A percentile compares a stretch with the other conserved stretches of the same genome.
Conservation (phyloP, 1,139 yeast species). For the Arxiozyma telluris region DNA sequence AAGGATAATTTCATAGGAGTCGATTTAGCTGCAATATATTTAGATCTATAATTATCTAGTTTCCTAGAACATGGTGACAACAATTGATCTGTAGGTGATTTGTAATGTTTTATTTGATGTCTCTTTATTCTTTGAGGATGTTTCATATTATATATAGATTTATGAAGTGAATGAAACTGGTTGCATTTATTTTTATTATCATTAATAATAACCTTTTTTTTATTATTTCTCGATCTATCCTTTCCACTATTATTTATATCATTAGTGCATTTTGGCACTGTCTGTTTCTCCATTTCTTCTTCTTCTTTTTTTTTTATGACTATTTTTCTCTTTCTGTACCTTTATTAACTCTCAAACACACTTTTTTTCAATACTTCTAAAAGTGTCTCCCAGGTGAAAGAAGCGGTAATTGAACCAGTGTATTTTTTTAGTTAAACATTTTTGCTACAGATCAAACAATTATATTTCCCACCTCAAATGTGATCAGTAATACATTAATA, state of each 20-base stretch:
- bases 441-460: too few relatives aligned
- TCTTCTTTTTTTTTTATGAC: too few relatives aligned
- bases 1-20: constrained; percentile 27
- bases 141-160: background rate
- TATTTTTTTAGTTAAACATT: too few relatives aligned
- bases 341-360: too few relatives aligned
- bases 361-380: too few relatives aligned
- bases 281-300: background rate
- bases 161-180: background rate
- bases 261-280: background rate
- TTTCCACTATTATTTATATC: background rate
- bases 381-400: too few relatives aligned
- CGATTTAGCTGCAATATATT: constrained; percentile 21
- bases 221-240: background rate
- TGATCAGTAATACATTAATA: too few relatives aligned
- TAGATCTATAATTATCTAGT: constrained; percentile 39
- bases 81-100: constrained; percentile 41
- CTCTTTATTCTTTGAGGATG: background rate
- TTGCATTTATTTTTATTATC: background rate
- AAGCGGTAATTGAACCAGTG: too few relatives aligned
- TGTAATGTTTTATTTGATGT: constrained; percentile 29
- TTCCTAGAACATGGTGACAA: constrained; percentile 52
- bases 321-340: too few relatives aligned
- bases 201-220: background rate
- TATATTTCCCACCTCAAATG: too few relatives aligned